Conservation (phyloP, 257 asterid genomes). For the Solanum etuberosum region DNA sequence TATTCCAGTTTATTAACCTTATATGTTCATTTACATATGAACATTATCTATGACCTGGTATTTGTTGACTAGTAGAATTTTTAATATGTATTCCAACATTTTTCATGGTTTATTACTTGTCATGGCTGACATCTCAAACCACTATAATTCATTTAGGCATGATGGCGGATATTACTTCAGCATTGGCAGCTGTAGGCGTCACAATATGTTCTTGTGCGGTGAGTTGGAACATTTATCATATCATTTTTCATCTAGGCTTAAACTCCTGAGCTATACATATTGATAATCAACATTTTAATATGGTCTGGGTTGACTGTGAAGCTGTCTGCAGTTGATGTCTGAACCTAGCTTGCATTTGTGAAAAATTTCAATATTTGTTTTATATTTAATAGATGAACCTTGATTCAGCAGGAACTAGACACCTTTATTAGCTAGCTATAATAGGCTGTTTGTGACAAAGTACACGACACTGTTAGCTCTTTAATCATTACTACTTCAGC, state of each 20-base stretch:
- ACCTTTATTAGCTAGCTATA: background rate
- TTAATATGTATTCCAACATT: background rate
- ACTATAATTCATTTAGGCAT: constrained; percentile 34
- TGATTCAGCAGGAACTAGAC: background rate
- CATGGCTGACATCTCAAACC: background rate
- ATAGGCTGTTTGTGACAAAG: background rate
- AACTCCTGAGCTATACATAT: background rate
- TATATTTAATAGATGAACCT: background rate
- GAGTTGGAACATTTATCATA: constrained; percentile 21
- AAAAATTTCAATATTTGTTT: background rate
- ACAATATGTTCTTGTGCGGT: constrained; percentile 82
- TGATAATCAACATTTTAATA: background rate
- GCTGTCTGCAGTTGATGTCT: background rate
- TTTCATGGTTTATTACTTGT: background rate
- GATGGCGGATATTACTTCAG: constrained; percentile 80
- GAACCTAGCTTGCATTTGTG: background rate
- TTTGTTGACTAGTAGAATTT: background rate
- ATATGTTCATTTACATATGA: background rate
- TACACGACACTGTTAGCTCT: background rate
- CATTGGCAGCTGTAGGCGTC: constrained; percentile 66
- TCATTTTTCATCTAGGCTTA: background rate
- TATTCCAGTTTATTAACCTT: background rate
- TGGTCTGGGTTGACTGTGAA: background rate
- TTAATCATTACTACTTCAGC: background rate
- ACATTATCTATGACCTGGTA: background rate